These are phyloP conservation scores for Solanum ahanhuiri DNA, from an alignment of 257 asterid species.

Conservation along the genomic window DNA sequence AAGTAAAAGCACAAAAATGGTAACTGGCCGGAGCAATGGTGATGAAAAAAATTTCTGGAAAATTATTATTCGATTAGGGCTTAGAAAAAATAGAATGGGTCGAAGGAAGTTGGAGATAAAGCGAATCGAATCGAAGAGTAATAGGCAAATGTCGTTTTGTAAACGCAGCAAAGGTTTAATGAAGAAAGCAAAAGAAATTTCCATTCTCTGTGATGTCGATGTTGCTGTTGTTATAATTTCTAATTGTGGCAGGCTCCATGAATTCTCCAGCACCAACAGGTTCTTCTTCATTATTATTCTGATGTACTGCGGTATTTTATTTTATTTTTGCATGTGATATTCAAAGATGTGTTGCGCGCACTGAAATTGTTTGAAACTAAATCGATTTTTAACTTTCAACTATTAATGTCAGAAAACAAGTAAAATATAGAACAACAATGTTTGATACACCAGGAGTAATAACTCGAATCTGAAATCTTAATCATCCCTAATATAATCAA, in stretches of 20 bases:
- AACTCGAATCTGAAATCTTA: too few relatives aligned
- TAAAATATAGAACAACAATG: too few relatives aligned
- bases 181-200: not conserved
- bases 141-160: not conserved
- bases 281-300: not conserved
- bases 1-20: too few relatives aligned
- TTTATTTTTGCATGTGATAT: too few relatives aligned
- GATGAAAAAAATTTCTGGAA: not conserved
- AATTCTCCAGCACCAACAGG: not conserved
- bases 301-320: too few relatives aligned
- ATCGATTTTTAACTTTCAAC: too few relatives aligned
- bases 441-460: too few relatives aligned
- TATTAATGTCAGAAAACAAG: too few relatives aligned
- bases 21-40: not conserved
- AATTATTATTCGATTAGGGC: not conserved
- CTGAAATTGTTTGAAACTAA: too few relatives aligned
- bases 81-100: not conserved
- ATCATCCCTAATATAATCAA: too few relatives aligned
- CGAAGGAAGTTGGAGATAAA: not conserved
- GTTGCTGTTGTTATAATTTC: not conserved
- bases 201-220: not conserved
- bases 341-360: too few relatives aligned
- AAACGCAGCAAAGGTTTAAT: not conserved
- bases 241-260: not conserved
- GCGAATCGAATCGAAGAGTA: not conserved